Base-by-base conservation (phyloP, 176 grass and related monocot species). In the Thalia dealbata region DNA sequence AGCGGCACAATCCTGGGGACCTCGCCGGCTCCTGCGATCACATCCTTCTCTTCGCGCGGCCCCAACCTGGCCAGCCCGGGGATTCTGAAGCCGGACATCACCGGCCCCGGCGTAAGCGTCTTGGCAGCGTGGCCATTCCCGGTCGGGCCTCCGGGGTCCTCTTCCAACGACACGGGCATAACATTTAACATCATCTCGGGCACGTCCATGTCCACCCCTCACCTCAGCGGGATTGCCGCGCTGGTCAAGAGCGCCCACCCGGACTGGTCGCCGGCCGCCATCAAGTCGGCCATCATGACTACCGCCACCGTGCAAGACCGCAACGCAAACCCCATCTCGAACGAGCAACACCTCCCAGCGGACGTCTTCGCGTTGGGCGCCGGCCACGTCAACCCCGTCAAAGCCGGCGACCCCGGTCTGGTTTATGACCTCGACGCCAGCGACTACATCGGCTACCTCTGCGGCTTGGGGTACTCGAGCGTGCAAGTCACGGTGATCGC, bases 401-500 rank as follows among this genome's bases (percentile, higher is more conserved):
- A 46, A 0, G 75, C 61, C 1, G 12, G 16, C 3, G 15, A 81
- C 63, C 84, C 79, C 6, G 79, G 79, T 0, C 79, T 86, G 41
- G 75, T 86, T 0, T 86, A 82, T 63, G 84, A 86, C 64, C 62
- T 80, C 43, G 0, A 0, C 0, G 70, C 62, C 30, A 10, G 14
- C 10, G 84, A 82, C 75, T 86, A 71, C 79, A 19, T 75, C 43
- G 15, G 2, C 3, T 82, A 82, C 75, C 84, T 86, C 55, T 87
- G 76, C 60, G 80, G 76, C 10, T 52, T 82, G 27, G 76, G 66
- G 3, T 80, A 82, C 71, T 76, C 81, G 65, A 16, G 25, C n/a
- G n/a, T 50, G 0, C 26, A 87, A 58, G 24, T 77, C 3, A 62
- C 56, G 9, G 14, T 28, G 21, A 24, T 86, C n/a, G 54, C 71